These are phyloP conservation scores for Candida adriatica DNA, from an alignment of 805 yeast genomes.

Conservation along the genomic window DNA sequence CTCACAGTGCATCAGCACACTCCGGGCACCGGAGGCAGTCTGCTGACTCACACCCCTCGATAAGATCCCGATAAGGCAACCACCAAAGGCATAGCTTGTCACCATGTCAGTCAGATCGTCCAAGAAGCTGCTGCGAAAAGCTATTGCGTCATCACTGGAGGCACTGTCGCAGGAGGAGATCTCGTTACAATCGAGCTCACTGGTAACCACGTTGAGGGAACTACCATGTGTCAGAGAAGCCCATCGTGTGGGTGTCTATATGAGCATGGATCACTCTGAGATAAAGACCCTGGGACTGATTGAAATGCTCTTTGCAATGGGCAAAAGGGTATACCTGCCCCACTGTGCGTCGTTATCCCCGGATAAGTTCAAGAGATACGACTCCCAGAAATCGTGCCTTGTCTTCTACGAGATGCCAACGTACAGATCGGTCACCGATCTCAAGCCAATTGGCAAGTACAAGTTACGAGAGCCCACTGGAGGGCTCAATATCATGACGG, in stretches of 20 bases:
- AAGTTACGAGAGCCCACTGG: constrained; percentile 60
- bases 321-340: constrained; percentile 54
- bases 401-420: constrained; percentile 47
- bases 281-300: constrained; percentile 54
- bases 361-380: constrained; percentile 24
- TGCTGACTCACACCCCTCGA: no score
- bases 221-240: constrained; percentile 36
- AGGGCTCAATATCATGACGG: constrained; percentile 20
- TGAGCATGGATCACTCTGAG: constrained; percentile 74
- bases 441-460: constrained; percentile 65
- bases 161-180: constrained; percentile 17
- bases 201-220: constrained; percentile 13
- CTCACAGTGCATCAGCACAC: no score
- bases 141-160: constrained; percentile 13
- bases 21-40: no score
- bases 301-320: constrained; percentile 38
- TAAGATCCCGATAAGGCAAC: no score
- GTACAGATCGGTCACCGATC: constrained; percentile 33
- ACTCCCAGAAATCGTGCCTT: constrained; percentile 35
- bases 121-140: constrained; percentile 13
- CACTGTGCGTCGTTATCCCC: constrained; percentile 29
- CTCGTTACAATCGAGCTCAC: constrained; percentile 21
- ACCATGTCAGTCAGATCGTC: no score
- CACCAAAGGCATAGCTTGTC: no score
- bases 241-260: constrained; percentile 52